Evolutionary conservation across 441 rosid genomes (phyloP), one percentile per base, ranked within the genome.

Genomic region (Pelargonium cotyledonis): DNA sequence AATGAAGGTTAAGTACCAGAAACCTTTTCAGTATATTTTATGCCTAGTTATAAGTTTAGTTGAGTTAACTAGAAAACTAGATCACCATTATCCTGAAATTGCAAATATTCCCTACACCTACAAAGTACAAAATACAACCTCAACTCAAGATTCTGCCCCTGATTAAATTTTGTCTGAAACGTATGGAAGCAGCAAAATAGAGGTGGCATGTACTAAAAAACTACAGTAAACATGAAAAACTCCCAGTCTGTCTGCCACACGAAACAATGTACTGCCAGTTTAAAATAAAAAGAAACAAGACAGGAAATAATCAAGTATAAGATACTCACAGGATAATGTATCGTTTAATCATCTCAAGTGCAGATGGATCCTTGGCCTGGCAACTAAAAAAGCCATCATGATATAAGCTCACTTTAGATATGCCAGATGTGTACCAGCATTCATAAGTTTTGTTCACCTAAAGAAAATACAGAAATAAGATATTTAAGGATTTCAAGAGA

Each of bases 381-480:
- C 98, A 93, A 75, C 85, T 80, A 46, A 86, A 89, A 77, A 89
- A 78, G 41, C 80, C 82, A 77, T 90, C 86, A 15, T 57, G 81
- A 81, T 88, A 84, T 67, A 93, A 82, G 80, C 81, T 93, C 72
- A 93, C 88, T 79, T 81, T 85, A 44, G 91, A 84, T 68, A 79
- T 65, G 26, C 89, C 89, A 57, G 85, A 68, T 19, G 85, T 76
- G 68, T 89, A 90, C 98, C 95, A 93, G 86, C 98, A 90, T 71
- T 85, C 90, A 70, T 90, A 93, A 72, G 98, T 93, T 79, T 86
- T 78, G 75, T 93, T 93, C 19, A 93, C 89, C 97, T 93, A 53
- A 53, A 53, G 23, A 53, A 16, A 47, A 47, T 12, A 47, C 12
- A 53, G 60, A 53, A 15, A 53, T 53, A 1, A 0, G 60, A 53